Base-by-base conservation (phyloP, 257 asterid genomes). In the Solanum boliviense region DNA sequence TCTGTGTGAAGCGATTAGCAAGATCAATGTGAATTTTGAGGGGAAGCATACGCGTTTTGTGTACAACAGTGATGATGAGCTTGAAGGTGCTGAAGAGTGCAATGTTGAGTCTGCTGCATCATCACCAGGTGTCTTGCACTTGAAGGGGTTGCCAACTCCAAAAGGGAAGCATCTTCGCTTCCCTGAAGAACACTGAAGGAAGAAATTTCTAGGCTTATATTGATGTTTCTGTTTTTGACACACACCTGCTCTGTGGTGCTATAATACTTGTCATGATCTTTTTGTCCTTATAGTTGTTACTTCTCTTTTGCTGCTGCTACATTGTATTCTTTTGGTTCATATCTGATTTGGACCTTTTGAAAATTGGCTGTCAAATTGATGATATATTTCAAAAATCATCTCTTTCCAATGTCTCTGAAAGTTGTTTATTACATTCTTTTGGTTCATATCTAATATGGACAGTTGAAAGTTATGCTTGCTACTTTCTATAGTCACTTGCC, bases 1-100 rank as follows among this genome's bases (percentile, higher is more conserved):
- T 9, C 94, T 97, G 0, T 95, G 99, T 90, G 95, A 92, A 88
- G 99, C 91, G 84, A 89, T 97, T 36, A 93, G 92, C 90, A 94
- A 93, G 88, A 94, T 94, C 32, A 89, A 90, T 84, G 94, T 96
- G 85, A 82, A 86, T 12, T 93, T 93, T 56, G 67, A 41, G 6
- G 97, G 98, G 13, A 96, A 95, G 88, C 99, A 95, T 89, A 92
- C 92, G 2, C 75, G 95, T 25, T 97, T 95, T 72, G 87, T 92
- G 62, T 97, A 95, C 91, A 89, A 93, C 88, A 94, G 98, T 82
- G 98, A 95, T 15, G 98, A 90, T 41, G 99, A 93, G 91, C 89
- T 95, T 79, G 93, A 89, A 71, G 93, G 90, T 48, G 93, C 90
- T 87, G 96, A 91, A 74, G 93, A 90, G 87, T 35, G 83, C 52